A percentile compares a stretch with the other conserved stretches of the same genome.
Conservation (phyloP, 78 protist species). For the Dictyostelium capitatum region DNA sequence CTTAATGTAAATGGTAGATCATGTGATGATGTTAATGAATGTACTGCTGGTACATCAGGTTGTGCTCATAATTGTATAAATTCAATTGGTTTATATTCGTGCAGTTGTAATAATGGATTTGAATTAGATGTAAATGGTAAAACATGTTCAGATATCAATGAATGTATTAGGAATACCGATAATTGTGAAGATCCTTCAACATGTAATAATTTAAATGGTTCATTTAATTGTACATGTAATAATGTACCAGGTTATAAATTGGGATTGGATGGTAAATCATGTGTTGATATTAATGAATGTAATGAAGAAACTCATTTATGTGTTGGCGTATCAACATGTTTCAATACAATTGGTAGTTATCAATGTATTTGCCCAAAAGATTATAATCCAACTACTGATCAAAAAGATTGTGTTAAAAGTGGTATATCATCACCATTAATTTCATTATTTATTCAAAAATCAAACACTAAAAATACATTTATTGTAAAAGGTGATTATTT, state of each 20-base stretch:
- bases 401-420: neutral
- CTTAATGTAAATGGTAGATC: no score
- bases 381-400: neutral
- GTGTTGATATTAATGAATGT: slow-evolving; percentile 4
- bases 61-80: neutral
- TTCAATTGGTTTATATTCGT: neutral
- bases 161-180: neutral
- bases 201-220: neutral
- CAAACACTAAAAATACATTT: neutral
- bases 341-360: neutral
- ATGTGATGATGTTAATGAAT: neutral
- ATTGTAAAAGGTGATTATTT: neutral
- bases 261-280: neutral
- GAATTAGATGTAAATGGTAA: no score
- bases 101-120: neutral
- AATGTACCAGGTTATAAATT: neutral
- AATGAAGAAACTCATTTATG: neutral
- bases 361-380: neutral
- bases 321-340: neutral
- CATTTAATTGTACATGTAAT: neutral
- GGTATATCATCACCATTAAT: neutral
- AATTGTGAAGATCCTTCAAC: neutral
- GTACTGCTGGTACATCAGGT: neutral
- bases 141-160: neutral
- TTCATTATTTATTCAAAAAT: neutral